Evolutionary conservation across 768 basidiomycete genomes (phyloP).

Genomic region (Calocera cornea): DNA sequence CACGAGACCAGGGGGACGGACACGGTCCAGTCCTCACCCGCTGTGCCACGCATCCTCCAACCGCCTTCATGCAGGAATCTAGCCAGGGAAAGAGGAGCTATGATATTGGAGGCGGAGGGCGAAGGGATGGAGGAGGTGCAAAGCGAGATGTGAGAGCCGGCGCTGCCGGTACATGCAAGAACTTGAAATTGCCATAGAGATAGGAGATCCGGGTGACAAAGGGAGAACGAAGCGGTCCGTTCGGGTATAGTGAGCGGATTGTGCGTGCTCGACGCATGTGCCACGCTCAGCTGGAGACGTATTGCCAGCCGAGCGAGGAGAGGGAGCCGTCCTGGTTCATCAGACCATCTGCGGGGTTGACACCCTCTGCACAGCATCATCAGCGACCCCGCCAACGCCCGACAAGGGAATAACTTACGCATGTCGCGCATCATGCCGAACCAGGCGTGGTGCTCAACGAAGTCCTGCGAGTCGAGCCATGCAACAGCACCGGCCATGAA

Average conservation of each 20-base stretch:
- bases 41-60: background rate
- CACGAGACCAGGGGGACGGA: background rate
- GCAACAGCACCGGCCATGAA: background rate
- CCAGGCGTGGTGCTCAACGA: background rate
- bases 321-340: constrained; percentile 5
- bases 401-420: background rate
- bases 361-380: background rate
- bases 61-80: background rate
- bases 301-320: background rate
- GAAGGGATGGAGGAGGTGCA: background rate
- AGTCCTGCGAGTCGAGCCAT: constrained; percentile 2
- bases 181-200: background rate
- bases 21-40: background rate
- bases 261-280: background rate
- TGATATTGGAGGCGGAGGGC: background rate
- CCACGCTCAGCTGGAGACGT: background rate
- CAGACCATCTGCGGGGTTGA: constrained; percentile 3
- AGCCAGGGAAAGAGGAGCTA: background rate
- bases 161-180: constrained; percentile 1
- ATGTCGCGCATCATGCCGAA: constrained; percentile 5
- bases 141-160: background rate
- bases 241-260: background rate
- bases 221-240: background rate
- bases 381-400: background rate
- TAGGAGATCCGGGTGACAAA: background rate